phyloP scores from a whole-genome alignment of 2,329 filamentous ascomycete genomes.

The Zasmidium angulare region DNA sequence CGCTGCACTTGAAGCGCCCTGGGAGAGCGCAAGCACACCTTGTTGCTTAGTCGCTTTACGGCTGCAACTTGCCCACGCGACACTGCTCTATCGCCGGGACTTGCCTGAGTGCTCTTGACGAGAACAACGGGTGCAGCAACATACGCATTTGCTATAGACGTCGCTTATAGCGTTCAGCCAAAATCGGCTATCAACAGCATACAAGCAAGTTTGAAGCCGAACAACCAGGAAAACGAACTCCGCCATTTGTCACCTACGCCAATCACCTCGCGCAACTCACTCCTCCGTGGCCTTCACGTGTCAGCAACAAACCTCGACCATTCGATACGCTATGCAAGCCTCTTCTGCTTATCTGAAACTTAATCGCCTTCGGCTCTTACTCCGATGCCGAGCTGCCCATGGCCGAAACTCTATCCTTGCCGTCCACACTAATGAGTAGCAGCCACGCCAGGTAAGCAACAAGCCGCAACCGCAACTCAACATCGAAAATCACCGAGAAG shows the following conservation, averaged over 20 bases:
- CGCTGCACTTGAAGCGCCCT: too few species aligned
- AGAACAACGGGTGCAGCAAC: too few species aligned
- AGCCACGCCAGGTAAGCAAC: neutral
- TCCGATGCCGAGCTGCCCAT: neutral
- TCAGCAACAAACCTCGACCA: neutral
- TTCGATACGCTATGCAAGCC: neutral
- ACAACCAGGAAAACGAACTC: neutral
- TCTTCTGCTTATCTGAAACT: neutral
- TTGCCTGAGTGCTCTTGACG: too few species aligned
- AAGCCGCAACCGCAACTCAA: neutral
- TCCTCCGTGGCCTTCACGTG: neutral
- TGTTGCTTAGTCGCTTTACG: too few species aligned
- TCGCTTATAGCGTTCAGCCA: too few species aligned
- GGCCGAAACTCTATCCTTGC: neutral
- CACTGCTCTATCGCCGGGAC: too few species aligned
- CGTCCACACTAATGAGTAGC: too few species aligned
- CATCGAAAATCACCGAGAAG: neutral
- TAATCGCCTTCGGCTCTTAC: neutral
- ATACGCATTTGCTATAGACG: too few species aligned
- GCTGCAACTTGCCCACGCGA: too few species aligned
- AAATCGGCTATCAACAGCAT: neutral
- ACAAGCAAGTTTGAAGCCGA: neutral
- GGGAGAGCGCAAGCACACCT: too few species aligned
- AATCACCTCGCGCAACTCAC: neutral
- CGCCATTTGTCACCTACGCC: neutral